Base-by-base conservation (phyloP, 768 basidiomycete genomes). In the Ramaria rubella region DNA sequence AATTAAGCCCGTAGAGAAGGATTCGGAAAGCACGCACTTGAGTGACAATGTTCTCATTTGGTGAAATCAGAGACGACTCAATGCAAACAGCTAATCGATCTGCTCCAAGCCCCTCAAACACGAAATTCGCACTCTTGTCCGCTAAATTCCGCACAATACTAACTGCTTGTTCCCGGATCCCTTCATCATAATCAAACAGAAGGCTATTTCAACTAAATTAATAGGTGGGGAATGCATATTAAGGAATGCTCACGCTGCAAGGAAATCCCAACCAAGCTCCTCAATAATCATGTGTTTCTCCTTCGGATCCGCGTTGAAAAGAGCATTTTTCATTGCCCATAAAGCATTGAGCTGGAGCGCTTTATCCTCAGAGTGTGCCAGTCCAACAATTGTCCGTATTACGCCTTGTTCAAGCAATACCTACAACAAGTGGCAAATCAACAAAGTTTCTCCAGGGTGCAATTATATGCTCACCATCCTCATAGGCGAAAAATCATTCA, bases 291-390 rank as follows among this genome's bases (percentile, higher is more conserved):
- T 71, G 40, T 71, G 71, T 69, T 90, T 93, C 50, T 80, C 79
- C 42, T 77, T 74, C n/a, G 73, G 69, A 2, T 70, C 71, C 31
- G 83, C 81, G 63, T 84, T 85, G 66, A 79, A 79, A 2, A 91
- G 66, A n/a, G 90, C 65, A 63, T 94, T 96, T 68, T 90, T 92
- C 33, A 94, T 69, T 0, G 86, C 87, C 92, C 93, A 94, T n/a
- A 94, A 65, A 0, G 86, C 81, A 59, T 83, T 91, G 27, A 86
- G 66, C 6, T 81, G 73, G 6, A 93, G 72, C 0, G 77, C 75
- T 8, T 77, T 73, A 58, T 90, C 83, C 0, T 73, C 73, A 7
- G 73, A 73, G 26, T 72, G 67, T 3, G 86, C 68, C 1, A 93
- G 70, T 49, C 79, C 73, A 27, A 85, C 79, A 8, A 94, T 72